phyloP scores from a whole-genome alignment of 2,329 filamentous ascomycete species.

The Pleoardoris graminearum region DNA sequence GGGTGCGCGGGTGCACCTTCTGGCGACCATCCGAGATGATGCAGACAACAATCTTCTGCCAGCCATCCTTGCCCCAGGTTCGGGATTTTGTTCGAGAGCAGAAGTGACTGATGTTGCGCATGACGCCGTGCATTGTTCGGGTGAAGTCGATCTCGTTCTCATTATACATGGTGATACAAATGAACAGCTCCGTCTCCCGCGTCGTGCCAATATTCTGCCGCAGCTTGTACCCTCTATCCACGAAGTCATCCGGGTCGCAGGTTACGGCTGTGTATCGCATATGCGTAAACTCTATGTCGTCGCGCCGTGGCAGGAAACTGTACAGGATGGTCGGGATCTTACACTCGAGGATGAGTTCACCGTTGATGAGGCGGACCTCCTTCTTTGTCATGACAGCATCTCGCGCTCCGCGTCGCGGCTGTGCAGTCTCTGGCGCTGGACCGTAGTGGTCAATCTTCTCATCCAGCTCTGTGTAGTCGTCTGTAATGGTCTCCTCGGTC shows the following conservation, averaged over 20 bases:
- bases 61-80: slow-evolving; percentile 95
- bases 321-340: slow-evolving; percentile 99
- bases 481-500: slow-evolving; percentile 63
- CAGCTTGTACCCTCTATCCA: slow-evolving; percentile 84
- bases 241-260: slow-evolving; percentile 94
- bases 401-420: slow-evolving; percentile 84
- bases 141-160: slow-evolving; percentile 97
- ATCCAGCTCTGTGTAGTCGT: slow-evolving; percentile 47
- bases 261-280: slow-evolving; percentile 99
- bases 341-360: slow-evolving; percentile 95
- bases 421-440: slow-evolving; percentile 81
- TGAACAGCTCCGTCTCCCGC: slow-evolving; percentile 92
- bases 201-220: slow-evolving; percentile 83
- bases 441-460: slow-evolving; percentile 80
- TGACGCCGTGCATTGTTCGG: slow-evolving; percentile 96
- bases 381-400: slow-evolving; percentile 88
- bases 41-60: slow-evolving; percentile 99
- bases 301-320: slow-evolving; percentile 89
- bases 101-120: slow-evolving; percentile 98
- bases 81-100: slow-evolving; percentile 89
- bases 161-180: slow-evolving; percentile 99
- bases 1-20: slow-evolving; percentile 88
- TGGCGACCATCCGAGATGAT: slow-evolving; percentile 93
- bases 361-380: slow-evolving; percentile 95
- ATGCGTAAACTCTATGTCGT: slow-evolving; percentile 95